Conservation (phyloP, 2,329 filamentous ascomycete species). For the Penicillium paneum region DNA sequence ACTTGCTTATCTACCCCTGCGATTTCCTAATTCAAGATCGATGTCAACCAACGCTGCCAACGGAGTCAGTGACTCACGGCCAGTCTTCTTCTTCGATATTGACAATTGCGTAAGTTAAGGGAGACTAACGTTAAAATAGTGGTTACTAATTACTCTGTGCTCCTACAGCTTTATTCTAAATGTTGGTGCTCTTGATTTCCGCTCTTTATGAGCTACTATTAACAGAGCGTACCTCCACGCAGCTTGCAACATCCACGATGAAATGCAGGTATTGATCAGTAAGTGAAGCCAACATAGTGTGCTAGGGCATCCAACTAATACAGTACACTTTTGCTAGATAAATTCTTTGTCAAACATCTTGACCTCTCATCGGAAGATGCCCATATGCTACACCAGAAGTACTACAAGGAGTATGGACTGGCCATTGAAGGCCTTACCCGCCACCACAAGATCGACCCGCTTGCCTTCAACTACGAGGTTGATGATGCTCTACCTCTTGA, state of each 20-base stretch:
- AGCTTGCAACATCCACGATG: constrained; percentile 78
- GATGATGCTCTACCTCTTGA: constrained; percentile 92
- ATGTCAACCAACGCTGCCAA: constrained; percentile 23
- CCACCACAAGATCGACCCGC: constrained; percentile 89
- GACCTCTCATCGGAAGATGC: constrained; percentile 73
- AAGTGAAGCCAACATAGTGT: constrained; percentile 19
- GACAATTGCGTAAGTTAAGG: constrained; percentile 75
- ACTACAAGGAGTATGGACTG: constrained; percentile 95
- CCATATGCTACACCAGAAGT: constrained; percentile 79
- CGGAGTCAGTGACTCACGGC: constrained; percentile 39
- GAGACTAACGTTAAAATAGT: not conserved
- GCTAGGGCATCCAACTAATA: not conserved
- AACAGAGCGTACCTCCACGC: constrained; percentile 8
- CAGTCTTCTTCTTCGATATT: constrained; percentile 81
- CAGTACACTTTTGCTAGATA: constrained; percentile 39
- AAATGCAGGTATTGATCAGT: constrained; percentile 80
- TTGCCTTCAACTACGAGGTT: constrained; percentile 91
- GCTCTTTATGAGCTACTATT: constrained; percentile 4
- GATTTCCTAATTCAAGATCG: constrained; percentile 16
- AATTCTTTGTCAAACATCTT: constrained; percentile 67
- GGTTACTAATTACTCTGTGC: not conserved
- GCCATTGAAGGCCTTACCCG: constrained; percentile 92
- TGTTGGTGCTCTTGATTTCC: constrained; percentile 49
- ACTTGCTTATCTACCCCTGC: not conserved
- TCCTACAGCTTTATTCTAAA: constrained; percentile 70